Base-by-base conservation (phyloP, 2,329 filamentous ascomycete species). In the Whalleya microplaca region DNA sequence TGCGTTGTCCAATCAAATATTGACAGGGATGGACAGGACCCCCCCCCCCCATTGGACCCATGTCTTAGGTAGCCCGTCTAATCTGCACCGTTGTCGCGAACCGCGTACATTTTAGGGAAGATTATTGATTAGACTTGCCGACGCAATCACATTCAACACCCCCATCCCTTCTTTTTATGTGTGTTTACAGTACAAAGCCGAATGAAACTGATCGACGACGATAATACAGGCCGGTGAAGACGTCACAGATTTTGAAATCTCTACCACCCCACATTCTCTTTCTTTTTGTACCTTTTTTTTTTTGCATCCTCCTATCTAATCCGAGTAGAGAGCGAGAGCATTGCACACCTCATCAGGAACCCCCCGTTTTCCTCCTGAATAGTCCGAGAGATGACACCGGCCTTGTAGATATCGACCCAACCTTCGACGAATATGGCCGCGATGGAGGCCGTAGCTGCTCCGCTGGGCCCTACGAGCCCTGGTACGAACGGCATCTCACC, bases 381-480 rank as follows among this genome's bases (percentile, higher is more conserved):
- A 60, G 51, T 55, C 45, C 51, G 51, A 66, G 66, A 56, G 47
- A 70, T 70, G 67, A 48, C 55, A 55, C 47, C 57, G 46, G 49
- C 46, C 53, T 29, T 51, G 54, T 59, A 60, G n/a, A 62, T 56
- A 51, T 41, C 51, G 53, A 54, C 48, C 48, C 48, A 57, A 58
- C 44, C 51, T 55, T 63, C 49, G 50, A 60, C 9, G 53, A 41
- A 50, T 57, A 58, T 59, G 60, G 61, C 64, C 70, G 75, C 58
- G 69, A 85, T 85, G 83, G 83, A 85, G 61, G 65, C 71, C 73
- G 78, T 82, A 63, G 77, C 77, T 53, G 76, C 81, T 55, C 72
- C 80, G 55, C 69, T 76, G 65, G 69, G 72, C 61, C 56, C 66
- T 21, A 74, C 76, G 68, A 73, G 73, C 61, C 66, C 78, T 58